A percentile compares a stretch with the other conserved stretches of the same genome.
phyloP scores from a whole-genome alignment of 1,139 yeast species.

The Debaryomyces nepalensis region DNA sequence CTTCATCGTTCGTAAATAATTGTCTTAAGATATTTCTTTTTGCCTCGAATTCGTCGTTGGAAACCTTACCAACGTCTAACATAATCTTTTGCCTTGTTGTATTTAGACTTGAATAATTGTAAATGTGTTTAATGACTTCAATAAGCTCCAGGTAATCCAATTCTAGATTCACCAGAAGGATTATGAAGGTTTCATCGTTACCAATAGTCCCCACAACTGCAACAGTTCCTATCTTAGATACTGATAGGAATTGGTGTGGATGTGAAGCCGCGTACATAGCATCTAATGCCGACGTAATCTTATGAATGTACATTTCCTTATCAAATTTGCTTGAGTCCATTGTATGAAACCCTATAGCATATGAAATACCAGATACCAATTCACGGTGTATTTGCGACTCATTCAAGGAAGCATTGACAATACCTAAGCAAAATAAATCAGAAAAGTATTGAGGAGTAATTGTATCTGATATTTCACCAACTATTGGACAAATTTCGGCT shows the following conservation, averaged over 20 bases:
- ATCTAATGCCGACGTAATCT: slow-evolving; percentile 41
- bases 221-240: slow-evolving; percentile 48
- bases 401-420: slow-evolving; percentile 38
- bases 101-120: slow-evolving; percentile 23
- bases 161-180: slow-evolving; percentile 30
- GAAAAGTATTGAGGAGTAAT: slow-evolving; percentile 52
- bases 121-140: slow-evolving; percentile 24
- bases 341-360: slow-evolving; percentile 47
- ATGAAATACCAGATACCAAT: slow-evolving; percentile 49
- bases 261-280: slow-evolving; percentile 45
- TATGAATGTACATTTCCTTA: slow-evolving; percentile 29
- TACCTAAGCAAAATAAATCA: slow-evolving; percentile 46
- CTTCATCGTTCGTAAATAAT: slow-evolving; percentile 19
- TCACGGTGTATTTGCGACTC: slow-evolving; percentile 55
- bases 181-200: slow-evolving; percentile 49
- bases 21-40: slow-evolving; percentile 21
- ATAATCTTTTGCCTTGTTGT: slow-evolving; percentile 28
- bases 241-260: slow-evolving; percentile 48
- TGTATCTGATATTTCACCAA: slow-evolving; percentile 48
- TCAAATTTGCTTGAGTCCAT: slow-evolving; percentile 28
- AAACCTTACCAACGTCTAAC: slow-evolving; percentile 37
- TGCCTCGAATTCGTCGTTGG: slow-evolving; percentile 22
- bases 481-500: slow-evolving; percentile 42
- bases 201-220: slow-evolving; percentile 52
- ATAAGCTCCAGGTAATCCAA: slow-evolving; percentile 22